phyloP scores from a whole-genome alignment of 176 grass and related monocot genomes.

The Neostapfia colusana region DNA sequence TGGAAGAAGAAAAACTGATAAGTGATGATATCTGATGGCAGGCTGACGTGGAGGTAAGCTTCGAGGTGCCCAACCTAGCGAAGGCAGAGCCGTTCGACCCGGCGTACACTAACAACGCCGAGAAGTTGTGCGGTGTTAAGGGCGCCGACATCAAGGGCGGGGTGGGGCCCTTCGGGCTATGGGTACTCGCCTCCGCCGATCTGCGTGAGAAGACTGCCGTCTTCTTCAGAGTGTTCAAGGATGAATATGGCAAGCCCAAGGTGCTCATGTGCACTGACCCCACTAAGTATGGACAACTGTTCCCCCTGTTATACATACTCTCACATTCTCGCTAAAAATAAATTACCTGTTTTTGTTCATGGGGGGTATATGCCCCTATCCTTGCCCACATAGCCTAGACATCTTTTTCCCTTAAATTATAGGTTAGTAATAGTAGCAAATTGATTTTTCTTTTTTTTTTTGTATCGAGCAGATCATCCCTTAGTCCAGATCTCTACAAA shows the following conservation, averaged over 20 bases:
- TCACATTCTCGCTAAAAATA: background rate
- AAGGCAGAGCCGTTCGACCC: conserved; percentile 61
- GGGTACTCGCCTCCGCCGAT: conserved; percentile 53
- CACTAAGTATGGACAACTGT: conserved; percentile 39
- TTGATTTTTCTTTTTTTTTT: background rate
- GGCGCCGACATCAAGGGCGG: conserved; percentile 57
- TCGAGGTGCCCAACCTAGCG: conserved; percentile 50
- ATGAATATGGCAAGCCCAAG: conserved; percentile 39
- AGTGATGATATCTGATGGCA: background rate
- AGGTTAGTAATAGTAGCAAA: too few species aligned
- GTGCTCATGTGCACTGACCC: conserved; percentile 85
- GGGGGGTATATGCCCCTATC: too few species aligned
- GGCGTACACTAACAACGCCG: conserved; percentile 44
- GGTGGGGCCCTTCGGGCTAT: conserved; percentile 74
- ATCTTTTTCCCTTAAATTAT: too few species aligned
- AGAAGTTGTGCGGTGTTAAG: conserved; percentile 51
- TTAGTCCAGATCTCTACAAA: conserved; percentile 46
- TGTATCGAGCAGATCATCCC: conserved; percentile 47
- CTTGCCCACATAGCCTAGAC: too few species aligned
- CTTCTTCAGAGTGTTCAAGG: conserved; percentile 65
- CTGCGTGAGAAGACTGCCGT: conserved; percentile 57
- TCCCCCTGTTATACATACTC: background rate
- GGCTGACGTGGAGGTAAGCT: conserved; percentile 70
- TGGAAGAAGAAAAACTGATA: background rate
- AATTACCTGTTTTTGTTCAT: background rate